Evolutionary conservation across 2,329 filamentous ascomycete species (phyloP), one percentile per base, ranked within the genome.

Genomic region (Aspergillus clavatus): DNA sequence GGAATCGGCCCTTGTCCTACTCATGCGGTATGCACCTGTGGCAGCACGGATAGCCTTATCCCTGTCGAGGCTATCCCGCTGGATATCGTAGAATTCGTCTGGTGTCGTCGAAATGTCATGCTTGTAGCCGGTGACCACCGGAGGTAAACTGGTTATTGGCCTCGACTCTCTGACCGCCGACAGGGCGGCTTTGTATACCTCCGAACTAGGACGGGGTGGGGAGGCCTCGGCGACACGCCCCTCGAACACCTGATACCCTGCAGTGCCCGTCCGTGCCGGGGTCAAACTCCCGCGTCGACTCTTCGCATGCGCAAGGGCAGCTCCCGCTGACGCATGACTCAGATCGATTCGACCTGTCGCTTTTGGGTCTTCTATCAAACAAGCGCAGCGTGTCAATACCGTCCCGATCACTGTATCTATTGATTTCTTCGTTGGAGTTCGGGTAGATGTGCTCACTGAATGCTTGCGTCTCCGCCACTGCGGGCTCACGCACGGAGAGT

Each of bases 161-260:
- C 53, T 56, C 23, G 55, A 57, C 38, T 67, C 63, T 35, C 60
- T 56, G 5, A 59, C 53, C 16, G 87, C 87, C 21, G 87, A 70
- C 7, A 88, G 62, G 3, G 89, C 89, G 38, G 89, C 87, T 61
- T 86, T 87, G 40, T 85, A 82, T 27, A 86, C 85, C 40, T 83
- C 79, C 10, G 79, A 71, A 59, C 79, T 82, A 73, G 7, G 82
- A 80, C 26, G 47, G 40, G 6, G 48, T 40, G 21, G 49, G 4
- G 56, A 45, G 8, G 51, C 38, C 39, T 60, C 58, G 7, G 57
- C 48, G 8, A 52, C 41, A 59, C 79, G 79, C 57, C 81, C 81
- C 58, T 82, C 77, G 54, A 80, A 78, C 18, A 79, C 81, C 24
- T 77, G 65, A 43, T 77, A 60, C 43, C 76, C 76, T 7, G 83